These are phyloP conservation scores for Monosporascus sp. DNA, from an alignment of 2,329 filamentous ascomycete species.

Conservation along the genomic window DNA sequence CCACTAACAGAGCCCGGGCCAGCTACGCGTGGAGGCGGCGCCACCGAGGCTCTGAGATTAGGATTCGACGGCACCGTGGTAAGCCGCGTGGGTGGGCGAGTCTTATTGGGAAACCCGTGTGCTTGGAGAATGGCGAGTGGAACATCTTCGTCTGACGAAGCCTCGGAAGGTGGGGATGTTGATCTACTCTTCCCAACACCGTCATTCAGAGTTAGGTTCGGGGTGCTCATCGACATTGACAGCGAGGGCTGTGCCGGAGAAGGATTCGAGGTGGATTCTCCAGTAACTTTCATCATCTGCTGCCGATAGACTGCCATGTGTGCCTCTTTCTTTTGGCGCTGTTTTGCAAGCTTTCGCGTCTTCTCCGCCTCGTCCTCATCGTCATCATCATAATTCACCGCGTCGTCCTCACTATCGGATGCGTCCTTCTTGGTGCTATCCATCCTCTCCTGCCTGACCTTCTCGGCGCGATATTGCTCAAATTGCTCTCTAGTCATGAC, in stretches of 20 bases:
- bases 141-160: conserved; percentile 78
- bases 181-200: conserved; percentile 29
- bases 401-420: conserved; percentile 34
- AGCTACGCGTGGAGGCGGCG: conserved; percentile 38
- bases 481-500: conserved; percentile 90
- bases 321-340: conserved; percentile 82
- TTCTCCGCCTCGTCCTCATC: conserved; percentile 76
- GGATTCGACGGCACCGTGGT: conserved; percentile 63
- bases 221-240: conserved; percentile 56
- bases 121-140: conserved; percentile 82
- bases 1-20: conserved; percentile 54
- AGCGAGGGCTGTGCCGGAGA: conserved; percentile 49
- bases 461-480: conserved; percentile 72
- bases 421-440: conserved; percentile 34
- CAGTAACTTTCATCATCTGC: conserved; percentile 95
- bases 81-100: conserved; percentile 66
- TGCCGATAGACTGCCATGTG: conserved; percentile 86
- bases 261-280: conserved; percentile 53
- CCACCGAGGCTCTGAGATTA: conserved; percentile 57
- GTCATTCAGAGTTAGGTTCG: conserved; percentile 44
- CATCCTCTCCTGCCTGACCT: conserved; percentile 54
- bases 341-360: conserved; percentile 65
- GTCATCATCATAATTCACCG: conserved; percentile 54
- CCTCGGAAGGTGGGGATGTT: conserved; percentile 37
- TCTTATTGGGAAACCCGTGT: conserved; percentile 80